Evolutionary conservation across 352 stramenopile genomes (phyloP).

Genomic region (Globisporangium takayamanum): DNA sequence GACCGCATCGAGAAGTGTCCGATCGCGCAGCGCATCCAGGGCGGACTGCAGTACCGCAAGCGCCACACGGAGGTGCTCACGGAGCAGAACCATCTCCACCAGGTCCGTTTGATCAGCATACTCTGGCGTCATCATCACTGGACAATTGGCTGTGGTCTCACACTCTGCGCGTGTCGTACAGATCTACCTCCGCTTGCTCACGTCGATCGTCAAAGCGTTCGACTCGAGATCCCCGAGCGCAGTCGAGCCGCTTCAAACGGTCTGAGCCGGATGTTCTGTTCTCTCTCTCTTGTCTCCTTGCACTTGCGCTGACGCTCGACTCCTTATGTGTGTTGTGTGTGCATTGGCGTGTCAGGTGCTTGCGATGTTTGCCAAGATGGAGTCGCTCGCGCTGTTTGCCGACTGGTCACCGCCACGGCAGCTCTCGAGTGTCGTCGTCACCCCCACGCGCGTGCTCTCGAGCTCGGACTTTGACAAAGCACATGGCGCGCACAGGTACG

Average conservation of each 20-base stretch:
- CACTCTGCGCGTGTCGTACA: slow-evolving; percentile 13
- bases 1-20: slow-evolving; percentile 77
- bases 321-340: neutral
- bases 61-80: slow-evolving; percentile 38
- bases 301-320: neutral
- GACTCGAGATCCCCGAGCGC: slow-evolving; percentile 39
- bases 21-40: slow-evolving; percentile 37
- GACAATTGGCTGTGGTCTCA: neutral
- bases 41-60: slow-evolving; percentile 59
- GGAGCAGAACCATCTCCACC: slow-evolving; percentile 75
- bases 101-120: slow-evolving; percentile 25
- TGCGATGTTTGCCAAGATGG: slow-evolving; percentile 46
- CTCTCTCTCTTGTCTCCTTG: neutral
- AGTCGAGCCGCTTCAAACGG: slow-evolving; percentile 55
- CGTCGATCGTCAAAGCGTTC: slow-evolving; percentile 48
- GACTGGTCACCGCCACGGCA: slow-evolving; percentile 72
- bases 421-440: slow-evolving; percentile 32
- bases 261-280: slow-evolving; percentile 8
- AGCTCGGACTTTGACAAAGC: slow-evolving; percentile 60
- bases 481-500: slow-evolving; percentile 43
- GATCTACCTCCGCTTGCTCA: slow-evolving; percentile 68
- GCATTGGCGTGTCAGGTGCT: slow-evolving; percentile 39
- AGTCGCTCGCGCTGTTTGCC: slow-evolving; percentile 60
- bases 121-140: neutral
- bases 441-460: slow-evolving; percentile 39